These are phyloP conservation scores for Pseudopyricularia cyperi DNA, from an alignment of 2,329 filamentous ascomycete species.

Conservation along the genomic window DNA sequence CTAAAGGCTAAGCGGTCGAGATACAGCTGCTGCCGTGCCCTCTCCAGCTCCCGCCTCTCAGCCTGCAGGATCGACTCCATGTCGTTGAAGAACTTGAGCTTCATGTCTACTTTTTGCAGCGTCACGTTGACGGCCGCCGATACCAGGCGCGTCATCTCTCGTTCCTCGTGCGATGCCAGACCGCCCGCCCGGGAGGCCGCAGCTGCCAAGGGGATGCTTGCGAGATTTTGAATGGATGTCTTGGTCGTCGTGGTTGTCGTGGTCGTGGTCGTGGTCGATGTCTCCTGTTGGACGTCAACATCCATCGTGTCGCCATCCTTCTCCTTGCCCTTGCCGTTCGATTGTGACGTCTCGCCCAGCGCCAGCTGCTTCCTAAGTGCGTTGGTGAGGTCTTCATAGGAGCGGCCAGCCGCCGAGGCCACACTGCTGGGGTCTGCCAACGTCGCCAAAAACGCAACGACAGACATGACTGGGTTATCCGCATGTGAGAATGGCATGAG, in stretches of 20 bases:
- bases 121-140: slow-evolving; percentile 86
- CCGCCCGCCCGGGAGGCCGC: slow-evolving; percentile 77
- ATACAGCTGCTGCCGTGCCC: slow-evolving; percentile 85
- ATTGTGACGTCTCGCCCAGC: slow-evolving; percentile 20
- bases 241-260: slow-evolving; percentile 35
- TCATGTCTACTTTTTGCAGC: slow-evolving; percentile 91
- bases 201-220: slow-evolving; percentile 72
- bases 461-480: slow-evolving; percentile 94
- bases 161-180: slow-evolving; percentile 89
- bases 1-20: slow-evolving; percentile 84
- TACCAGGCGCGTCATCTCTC: slow-evolving; percentile 88
- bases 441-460: slow-evolving; percentile 85
- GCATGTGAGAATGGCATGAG: slow-evolving; percentile 81
- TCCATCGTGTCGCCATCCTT: slow-evolving; percentile 50
- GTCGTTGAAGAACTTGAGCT: slow-evolving; percentile 91
- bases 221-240: slow-evolving; percentile 36
- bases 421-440: slow-evolving; percentile 83
- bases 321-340: slow-evolving; percentile 44
- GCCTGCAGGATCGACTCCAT: slow-evolving; percentile 87
- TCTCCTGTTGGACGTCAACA: slow-evolving; percentile 34
- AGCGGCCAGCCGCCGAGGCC: slow-evolving; percentile 79
- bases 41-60: slow-evolving; percentile 84
- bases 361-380: slow-evolving; percentile 70
- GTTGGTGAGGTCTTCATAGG: slow-evolving; percentile 73
- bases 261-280: slow-evolving; percentile 32